Evolutionary conservation across 176 grass and related monocot species (phyloP), one percentile per base, ranked within the genome.

Genomic region (Metroxylon sagu): DNA sequence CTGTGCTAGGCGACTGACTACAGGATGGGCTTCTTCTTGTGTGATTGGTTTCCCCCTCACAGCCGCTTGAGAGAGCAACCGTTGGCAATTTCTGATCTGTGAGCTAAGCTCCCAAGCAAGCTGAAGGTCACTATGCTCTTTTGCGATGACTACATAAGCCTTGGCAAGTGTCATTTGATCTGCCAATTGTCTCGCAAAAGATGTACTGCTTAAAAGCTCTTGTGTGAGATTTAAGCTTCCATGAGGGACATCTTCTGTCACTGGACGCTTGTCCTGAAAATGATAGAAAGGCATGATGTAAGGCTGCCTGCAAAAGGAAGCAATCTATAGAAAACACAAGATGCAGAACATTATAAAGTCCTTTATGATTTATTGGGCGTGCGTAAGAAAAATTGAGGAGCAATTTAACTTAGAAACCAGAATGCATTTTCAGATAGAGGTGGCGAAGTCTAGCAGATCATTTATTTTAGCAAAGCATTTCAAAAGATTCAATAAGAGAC

Each of bases 151-250:
- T 43, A 92, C 71, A 74, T 98, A 98, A 51, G 88, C 94, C 76
- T 98, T 98, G 16, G 88, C 94, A 66, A 98, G 79, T 73, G 82
- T 89, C 88, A 98, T 98, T 70, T 98, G 84, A 77, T 98, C 88
- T 1, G 81, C 77, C 54, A 98, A 75, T 67, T 98, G 94, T 12
- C 88, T 84, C 12, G 88, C 81, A 83, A 83, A 98, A 49, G 94
- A 98, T 31, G 70, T 88, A 19, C 81, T 98, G 74, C 94, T 98
- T 79, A 98, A 70, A 66, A 98, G 84, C 57, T 98, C 93, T 83
- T 89, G 81, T 8, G 94, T 89, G 65, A 98, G 78, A 80, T 93
- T 98, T 56, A 98, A 71, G 26, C 70, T 85, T 51, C 57, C 75
- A 61, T 21, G 79, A 83, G 59, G 63, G 5, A 69, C 15, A 60